phyloP scores from a whole-genome alignment of 1,139 yeast genomes.

The Trichomonascaceae sp. region DNA sequence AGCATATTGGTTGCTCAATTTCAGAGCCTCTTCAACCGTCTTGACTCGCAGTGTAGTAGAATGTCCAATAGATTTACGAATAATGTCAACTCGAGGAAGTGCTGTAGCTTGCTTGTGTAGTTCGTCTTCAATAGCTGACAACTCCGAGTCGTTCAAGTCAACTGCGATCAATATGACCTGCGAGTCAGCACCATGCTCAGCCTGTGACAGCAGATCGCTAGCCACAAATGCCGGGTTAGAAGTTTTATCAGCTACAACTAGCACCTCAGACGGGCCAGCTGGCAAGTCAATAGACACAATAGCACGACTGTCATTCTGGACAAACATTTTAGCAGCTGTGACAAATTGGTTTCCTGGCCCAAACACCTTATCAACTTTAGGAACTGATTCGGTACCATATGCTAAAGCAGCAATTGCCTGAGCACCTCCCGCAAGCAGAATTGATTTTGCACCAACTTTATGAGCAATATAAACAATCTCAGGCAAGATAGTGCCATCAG shows the following conservation, averaged over 20 bases:
- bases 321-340: conserved; percentile 97
- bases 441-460: conserved; percentile 83
- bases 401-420: conserved; percentile 99
- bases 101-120: conserved; percentile 74
- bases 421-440: conserved; percentile 97
- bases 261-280: conserved; percentile 97
- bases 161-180: conserved; percentile 92
- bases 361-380: conserved; percentile 91
- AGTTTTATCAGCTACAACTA: conserved; percentile 79
- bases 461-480: conserved; percentile 97
- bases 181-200: conserved; percentile 97
- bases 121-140: conserved; percentile 69
- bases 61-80: conserved; percentile 85
- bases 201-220: conserved; percentile 90
- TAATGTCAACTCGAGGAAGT: conserved; percentile 92
- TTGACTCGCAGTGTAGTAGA: conserved; percentile 71
- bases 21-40: conserved; percentile 69
- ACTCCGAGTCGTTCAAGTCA: conserved; percentile 51
- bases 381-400: conserved; percentile 86
- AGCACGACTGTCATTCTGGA: conserved; percentile 92
- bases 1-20: conserved; percentile 81
- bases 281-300: conserved; percentile 98
- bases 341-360: conserved; percentile 99
- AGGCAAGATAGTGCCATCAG: conserved; percentile 89
- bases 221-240: conserved; percentile 97